Evolutionary conservation across 331 rosid species (phyloP).

Genomic region (Quercus phellos): DNA sequence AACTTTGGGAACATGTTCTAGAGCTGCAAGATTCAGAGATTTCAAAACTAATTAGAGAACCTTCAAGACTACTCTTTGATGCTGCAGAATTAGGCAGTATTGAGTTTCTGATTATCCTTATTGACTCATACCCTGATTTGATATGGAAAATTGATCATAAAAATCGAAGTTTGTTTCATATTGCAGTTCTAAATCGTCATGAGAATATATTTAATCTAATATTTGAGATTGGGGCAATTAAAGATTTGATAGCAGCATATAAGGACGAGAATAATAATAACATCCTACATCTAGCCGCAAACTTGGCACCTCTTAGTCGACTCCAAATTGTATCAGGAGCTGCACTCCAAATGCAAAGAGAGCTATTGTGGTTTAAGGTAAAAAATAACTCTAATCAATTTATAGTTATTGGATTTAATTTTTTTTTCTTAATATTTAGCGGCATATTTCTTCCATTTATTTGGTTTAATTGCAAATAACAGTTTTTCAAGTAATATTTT

Average conservation of each 20-base stretch:
- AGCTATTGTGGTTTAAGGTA: not conserved
- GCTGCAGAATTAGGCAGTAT: slow-evolving; percentile 49
- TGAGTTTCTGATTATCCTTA: slow-evolving; percentile 35
- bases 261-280: slow-evolving; percentile 26
- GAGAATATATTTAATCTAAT: slow-evolving; percentile 37
- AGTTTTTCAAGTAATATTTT: no score
- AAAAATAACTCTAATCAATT: not conserved
- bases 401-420: not conserved
- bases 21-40: no score
- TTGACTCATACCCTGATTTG: slow-evolving; percentile 33
- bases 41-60: not conserved
- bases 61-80: slow-evolving; percentile 21
- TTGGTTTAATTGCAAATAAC: no score
- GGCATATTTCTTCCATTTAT: no score
- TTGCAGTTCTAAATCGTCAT: slow-evolving; percentile 37
- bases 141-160: slow-evolving; percentile 37
- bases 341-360: not conserved
- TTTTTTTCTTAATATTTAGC: not conserved
- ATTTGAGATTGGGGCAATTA: slow-evolving; percentile 30
- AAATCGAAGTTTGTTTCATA: slow-evolving; percentile 41
- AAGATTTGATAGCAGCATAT: slow-evolving; percentile 17
- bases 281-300: slow-evolving; percentile 41
- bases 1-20: no score
- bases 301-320: slow-evolving; percentile 25
- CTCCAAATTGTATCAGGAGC: slow-evolving; percentile 1